phyloP scores from a whole-genome alignment of 805 yeast genomes.

The Sungouiella blattae region DNA sequence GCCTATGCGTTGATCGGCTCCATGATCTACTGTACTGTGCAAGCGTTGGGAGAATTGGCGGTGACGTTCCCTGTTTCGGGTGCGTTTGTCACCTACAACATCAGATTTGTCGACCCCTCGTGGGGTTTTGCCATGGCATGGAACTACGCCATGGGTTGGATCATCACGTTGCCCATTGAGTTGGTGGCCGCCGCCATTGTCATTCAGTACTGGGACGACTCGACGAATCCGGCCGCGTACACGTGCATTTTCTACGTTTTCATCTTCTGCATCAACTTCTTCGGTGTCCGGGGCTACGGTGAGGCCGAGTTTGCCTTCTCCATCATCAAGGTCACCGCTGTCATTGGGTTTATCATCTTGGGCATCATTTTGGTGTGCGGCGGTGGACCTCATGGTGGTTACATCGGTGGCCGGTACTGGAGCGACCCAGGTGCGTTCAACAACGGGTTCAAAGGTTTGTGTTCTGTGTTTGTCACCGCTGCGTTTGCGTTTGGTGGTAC shows the following conservation, averaged over 20 bases:
- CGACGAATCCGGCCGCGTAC: constrained; percentile 49
- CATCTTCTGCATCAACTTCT: constrained; percentile 50
- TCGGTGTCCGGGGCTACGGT: constrained; percentile 66
- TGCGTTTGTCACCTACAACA: constrained; percentile 22
- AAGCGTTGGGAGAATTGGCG: constrained; percentile 65
- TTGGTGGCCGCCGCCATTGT: constrained; percentile 35
- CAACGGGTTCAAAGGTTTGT: constrained; percentile 60
- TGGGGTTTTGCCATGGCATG: constrained; percentile 26
- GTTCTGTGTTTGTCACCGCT: constrained; percentile 56
- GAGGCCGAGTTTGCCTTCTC: constrained; percentile 64
- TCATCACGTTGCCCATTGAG: constrained; percentile 35
- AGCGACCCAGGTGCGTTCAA: constrained; percentile 57
- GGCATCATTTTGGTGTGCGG: constrained; percentile 56
- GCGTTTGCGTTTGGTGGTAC: constrained; percentile 68
- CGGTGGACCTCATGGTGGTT: constrained; percentile 51
- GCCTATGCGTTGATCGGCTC: constrained; percentile 57
- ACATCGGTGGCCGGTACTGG: constrained; percentile 60
- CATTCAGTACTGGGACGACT: constrained; percentile 46
- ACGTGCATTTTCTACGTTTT: constrained; percentile 53
- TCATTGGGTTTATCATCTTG: constrained; percentile 55
- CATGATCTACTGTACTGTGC: constrained; percentile 57
- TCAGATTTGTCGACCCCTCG: constrained; percentile 20
- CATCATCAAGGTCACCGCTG: constrained; percentile 52
- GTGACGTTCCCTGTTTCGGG: constrained; percentile 40
- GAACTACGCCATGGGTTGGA: constrained; percentile 38